Conservation (phyloP, 176 grass and related monocot species). For the Guadua angustifolia region DNA sequence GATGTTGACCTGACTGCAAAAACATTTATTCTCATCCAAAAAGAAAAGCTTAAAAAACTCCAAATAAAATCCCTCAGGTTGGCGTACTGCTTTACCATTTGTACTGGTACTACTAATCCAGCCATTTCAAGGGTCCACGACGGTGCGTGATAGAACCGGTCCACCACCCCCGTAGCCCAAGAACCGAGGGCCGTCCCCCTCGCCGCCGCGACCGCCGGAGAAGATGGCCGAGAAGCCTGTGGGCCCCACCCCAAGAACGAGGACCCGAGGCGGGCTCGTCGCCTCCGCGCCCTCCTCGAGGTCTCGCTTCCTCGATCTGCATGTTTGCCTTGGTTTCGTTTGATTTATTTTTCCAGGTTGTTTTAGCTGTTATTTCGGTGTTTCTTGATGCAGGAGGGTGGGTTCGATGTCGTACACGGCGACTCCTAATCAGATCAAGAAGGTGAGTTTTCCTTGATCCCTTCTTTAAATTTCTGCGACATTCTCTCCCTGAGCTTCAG, state of each 20-base stretch:
- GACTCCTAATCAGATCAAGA: constrained; percentile 44
- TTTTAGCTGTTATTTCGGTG: background rate
- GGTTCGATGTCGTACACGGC: constrained; percentile 51
- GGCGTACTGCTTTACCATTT: background rate
- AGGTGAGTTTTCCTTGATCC: constrained; percentile 27
- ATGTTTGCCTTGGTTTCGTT: constrained; percentile 24
- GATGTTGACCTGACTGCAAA: constrained; percentile 22
- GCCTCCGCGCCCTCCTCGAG: constrained; percentile 50
- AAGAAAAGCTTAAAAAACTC: background rate
- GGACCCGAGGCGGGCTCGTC: constrained; percentile 48
- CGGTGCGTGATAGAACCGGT: constrained; percentile 37
- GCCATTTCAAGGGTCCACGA: constrained; percentile 51
- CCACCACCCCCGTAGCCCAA: constrained; percentile 28
- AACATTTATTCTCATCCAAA: background rate
- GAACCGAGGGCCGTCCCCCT: background rate
- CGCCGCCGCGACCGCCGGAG: constrained; percentile 37
- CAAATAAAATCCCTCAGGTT: background rate
- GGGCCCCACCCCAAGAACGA: constrained; percentile 27
- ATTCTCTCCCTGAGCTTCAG: constrained; percentile 8
- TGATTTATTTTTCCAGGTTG: background rate
- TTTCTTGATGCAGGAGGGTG: constrained; percentile 47
- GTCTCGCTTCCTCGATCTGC: constrained; percentile 59
- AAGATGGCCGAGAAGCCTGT: constrained; percentile 57
- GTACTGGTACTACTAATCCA: background rate
- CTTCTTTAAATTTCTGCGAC: constrained; percentile 7